These are phyloP conservation scores for Trichoderma reesei DNA, from an alignment of 495 filamentous ascomycete species.

Conservation along the genomic window DNA sequence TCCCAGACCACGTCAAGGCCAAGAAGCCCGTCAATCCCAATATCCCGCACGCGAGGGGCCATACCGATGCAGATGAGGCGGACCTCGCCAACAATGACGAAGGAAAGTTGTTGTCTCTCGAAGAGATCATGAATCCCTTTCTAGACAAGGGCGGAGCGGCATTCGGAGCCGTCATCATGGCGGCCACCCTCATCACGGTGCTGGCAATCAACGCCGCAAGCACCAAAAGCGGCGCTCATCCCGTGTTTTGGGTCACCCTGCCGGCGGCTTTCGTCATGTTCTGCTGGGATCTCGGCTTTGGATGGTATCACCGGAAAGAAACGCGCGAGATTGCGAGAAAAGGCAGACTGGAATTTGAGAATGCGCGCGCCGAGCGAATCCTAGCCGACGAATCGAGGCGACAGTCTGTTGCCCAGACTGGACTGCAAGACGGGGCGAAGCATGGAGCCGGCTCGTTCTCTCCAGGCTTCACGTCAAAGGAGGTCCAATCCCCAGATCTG, in stretches of 20 bases:
- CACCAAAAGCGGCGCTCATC: constrained; percentile 30
- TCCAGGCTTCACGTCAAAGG: background rate
- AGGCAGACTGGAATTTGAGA: constrained; percentile 42
- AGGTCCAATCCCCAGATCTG: background rate
- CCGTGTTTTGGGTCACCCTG: constrained; percentile 52
- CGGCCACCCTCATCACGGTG: constrained; percentile 47
- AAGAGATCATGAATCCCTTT: constrained; percentile 64
- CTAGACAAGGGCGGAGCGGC: constrained; percentile 51
- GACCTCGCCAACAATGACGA: constrained; percentile 32
- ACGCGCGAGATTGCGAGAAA: constrained; percentile 49
- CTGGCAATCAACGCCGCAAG: constrained; percentile 49
- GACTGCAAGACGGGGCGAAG: background rate
- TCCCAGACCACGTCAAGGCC: constrained; percentile 41
- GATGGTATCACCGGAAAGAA: constrained; percentile 47
- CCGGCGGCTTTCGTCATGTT: constrained; percentile 56
- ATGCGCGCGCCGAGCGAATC: constrained; percentile 29
- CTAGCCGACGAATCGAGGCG: constrained; percentile 16
- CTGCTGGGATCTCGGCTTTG: constrained; percentile 48
- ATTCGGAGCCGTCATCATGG: constrained; percentile 52
- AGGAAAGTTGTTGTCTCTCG: constrained; percentile 45
- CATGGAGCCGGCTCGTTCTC: background rate
- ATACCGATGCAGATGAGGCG: constrained; percentile 43
- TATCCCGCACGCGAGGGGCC: constrained; percentile 51
- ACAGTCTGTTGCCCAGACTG: background rate
- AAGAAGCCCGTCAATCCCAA: constrained; percentile 56